phyloP scores from a whole-genome alignment of 768 basidiomycete genomes.

The Suillus weaverae region DNA sequence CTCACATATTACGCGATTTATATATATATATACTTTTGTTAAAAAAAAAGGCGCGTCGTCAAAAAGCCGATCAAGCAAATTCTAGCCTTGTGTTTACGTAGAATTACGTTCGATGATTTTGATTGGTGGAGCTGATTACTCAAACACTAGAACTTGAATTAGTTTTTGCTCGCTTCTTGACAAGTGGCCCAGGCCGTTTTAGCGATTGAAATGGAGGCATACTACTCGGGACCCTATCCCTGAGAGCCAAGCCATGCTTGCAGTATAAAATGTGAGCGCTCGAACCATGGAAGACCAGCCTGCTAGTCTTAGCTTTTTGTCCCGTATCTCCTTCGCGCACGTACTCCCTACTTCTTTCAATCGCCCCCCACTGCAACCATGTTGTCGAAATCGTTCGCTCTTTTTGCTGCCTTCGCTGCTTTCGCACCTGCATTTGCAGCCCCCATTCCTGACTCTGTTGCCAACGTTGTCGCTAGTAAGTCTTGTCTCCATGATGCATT shows the following conservation, averaged over 20 bases:
- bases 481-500: fast-evolving
- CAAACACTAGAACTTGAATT: background rate
- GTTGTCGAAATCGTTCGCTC: background rate
- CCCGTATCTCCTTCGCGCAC: background rate
- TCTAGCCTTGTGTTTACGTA: background rate
- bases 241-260: background rate
- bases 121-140: background rate
- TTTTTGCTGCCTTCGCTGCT: background rate
- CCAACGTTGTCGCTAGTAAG: background rate
- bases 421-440: background rate
- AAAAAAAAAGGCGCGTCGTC: too few relatives aligned
- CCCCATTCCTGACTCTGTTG: background rate
- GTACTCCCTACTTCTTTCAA: background rate
- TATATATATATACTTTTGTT: too few relatives aligned
- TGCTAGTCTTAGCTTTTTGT: background rate
- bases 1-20: background rate
- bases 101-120: background rate
- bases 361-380: background rate
- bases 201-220: too few relatives aligned
- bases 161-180: background rate
- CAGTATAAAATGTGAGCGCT: background rate
- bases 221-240: background rate
- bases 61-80: too few relatives aligned
- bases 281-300: background rate
- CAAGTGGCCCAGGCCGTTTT: too few relatives aligned